Percentiles rank a stretch among this genome's conserved stretches.
Conservation (phyloP, 306 rosid species). For the Acacia confusa region DNA sequence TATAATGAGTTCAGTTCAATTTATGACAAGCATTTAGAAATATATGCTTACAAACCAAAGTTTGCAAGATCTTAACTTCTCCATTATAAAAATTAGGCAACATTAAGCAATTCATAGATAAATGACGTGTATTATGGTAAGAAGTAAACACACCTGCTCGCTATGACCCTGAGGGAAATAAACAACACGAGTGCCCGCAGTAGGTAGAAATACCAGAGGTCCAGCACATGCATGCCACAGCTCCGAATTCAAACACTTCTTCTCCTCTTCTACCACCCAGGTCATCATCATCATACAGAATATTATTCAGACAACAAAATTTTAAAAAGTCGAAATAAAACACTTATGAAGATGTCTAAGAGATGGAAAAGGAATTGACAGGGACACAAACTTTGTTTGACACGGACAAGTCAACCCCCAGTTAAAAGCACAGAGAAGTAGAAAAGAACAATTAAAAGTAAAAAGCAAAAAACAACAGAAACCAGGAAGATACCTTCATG, state of each 20-base stretch:
- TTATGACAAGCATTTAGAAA: neutral
- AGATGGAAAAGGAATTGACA: conserved; percentile 17
- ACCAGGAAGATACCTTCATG: conserved; percentile 61
- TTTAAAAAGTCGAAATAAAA: conserved; percentile 7
- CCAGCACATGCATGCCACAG: conserved; percentile 95
- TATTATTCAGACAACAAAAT: conserved; percentile 24
- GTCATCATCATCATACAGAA: neutral
- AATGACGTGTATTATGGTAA: neutral
- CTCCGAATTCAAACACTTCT: conserved; percentile 87
- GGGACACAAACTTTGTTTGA: conserved; percentile 29
- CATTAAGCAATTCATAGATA: conserved; percentile 8
- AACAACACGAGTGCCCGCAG: conserved; percentile 71
- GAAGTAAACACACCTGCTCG: conserved; percentile 57
- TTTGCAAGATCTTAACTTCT: conserved; percentile 6
- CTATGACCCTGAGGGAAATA: conserved; percentile 92
- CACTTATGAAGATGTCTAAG: conserved; percentile 14
- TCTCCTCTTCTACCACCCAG: conserved; percentile 61
- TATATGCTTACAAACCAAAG: conserved; percentile 24
- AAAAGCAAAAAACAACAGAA: neutral
- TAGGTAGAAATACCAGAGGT: conserved; percentile 80
- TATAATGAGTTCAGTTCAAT: conserved; percentile 13
- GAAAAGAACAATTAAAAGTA: neutral
- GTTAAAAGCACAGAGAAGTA: neutral
- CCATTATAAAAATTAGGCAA: conserved; percentile 2
- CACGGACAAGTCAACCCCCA: conserved; percentile 16